Evolutionary conservation across 2,329 filamentous ascomycete species (phyloP).

Genomic region (Aspergillus sp.): DNA sequence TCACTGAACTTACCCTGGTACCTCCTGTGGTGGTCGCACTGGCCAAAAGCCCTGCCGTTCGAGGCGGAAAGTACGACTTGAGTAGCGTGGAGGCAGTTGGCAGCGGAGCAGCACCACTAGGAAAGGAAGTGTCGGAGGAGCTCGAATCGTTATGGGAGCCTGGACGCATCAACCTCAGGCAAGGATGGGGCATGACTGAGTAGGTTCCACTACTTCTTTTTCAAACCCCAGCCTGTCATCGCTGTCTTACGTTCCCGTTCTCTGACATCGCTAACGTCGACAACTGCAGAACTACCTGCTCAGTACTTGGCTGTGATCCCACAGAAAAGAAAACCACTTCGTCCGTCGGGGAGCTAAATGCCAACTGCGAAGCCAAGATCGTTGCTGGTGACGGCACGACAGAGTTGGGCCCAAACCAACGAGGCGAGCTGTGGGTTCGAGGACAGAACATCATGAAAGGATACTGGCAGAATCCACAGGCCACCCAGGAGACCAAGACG

Average conservation of each 20-base stretch:
- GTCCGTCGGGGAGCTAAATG: slow-evolving; percentile 55
- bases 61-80: slow-evolving; percentile 54
- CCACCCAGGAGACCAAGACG: slow-evolving; percentile 56
- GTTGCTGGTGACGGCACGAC: slow-evolving; percentile 44
- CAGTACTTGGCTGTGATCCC: slow-evolving; percentile 57
- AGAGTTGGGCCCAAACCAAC: slow-evolving; percentile 46
- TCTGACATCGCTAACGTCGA: slow-evolving; percentile 2
- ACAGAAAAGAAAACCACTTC: slow-evolving; percentile 35
- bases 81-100: slow-evolving; percentile 53
- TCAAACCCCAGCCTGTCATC: no score
- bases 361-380: slow-evolving; percentile 63
- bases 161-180: slow-evolving; percentile 48
- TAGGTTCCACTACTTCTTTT: slow-evolving; percentile 24
- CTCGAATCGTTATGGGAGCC: slow-evolving; percentile 50
- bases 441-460: slow-evolving; percentile 66
- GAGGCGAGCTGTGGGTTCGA: slow-evolving; percentile 65
- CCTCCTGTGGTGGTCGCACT: slow-evolving; percentile 68
- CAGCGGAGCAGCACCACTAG: slow-evolving; percentile 62
- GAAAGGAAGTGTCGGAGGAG: slow-evolving; percentile 46
- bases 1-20: slow-evolving; percentile 60
- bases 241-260: neutral
- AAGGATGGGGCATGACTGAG: slow-evolving; percentile 88
- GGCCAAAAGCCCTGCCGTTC: slow-evolving; percentile 60
- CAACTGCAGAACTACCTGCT: slow-evolving; percentile 52
- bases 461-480: slow-evolving; percentile 65